Base-by-base conservation (phyloP, 805 yeast species). In the Yarrowia bubula region DNA sequence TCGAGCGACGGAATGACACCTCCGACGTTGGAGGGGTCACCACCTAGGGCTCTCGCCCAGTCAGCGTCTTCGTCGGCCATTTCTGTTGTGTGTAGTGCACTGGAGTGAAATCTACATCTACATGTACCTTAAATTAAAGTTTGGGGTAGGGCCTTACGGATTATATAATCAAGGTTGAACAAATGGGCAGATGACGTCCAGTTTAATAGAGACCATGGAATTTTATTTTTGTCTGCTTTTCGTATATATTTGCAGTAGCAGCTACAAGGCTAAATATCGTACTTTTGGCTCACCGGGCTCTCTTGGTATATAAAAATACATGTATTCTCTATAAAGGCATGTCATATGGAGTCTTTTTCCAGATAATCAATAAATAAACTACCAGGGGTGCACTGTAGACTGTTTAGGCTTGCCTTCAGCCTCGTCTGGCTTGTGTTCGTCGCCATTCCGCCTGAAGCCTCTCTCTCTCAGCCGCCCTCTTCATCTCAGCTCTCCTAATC, bases 21-120 rank as follows among this genome's bases (percentile, higher is more conserved):
- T 32, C 51, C 51, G 8, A 44, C 15, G 43, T 58, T 58, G 22
- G 51, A n/a, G 17, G 64, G 64, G 22, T 58, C 64, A 18, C 64
- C 64, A 14, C 64, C 64, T 2, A 58, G 51, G 42, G 64, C 64
- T 37, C 37, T 31, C 28, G 43, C 51, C 64, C 64, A 58, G 43
- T 58, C 64, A 43, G 51, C 51, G 39, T 58, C 64, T 28, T 58
- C 64, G 51, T 58, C 64, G 42, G 64, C 50, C 64, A 58, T 58
- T 58, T 33, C 33, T 37, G 58, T 51, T 14, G n/a, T 48, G 55
- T 33, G 55, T 48, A 35, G 13, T 33, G 32, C 41, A 13, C 22
- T 47, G 55, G 41, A 31, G 41, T 13, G 41, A 18, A 35, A 48
- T 17, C 4, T 33, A 35, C 8, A 48, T 22, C 18, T 47, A 38